These are phyloP conservation scores for Neofusicoccum sp. DNA, from an alignment of 2,329 filamentous ascomycete species.

Conservation along the genomic window DNA sequence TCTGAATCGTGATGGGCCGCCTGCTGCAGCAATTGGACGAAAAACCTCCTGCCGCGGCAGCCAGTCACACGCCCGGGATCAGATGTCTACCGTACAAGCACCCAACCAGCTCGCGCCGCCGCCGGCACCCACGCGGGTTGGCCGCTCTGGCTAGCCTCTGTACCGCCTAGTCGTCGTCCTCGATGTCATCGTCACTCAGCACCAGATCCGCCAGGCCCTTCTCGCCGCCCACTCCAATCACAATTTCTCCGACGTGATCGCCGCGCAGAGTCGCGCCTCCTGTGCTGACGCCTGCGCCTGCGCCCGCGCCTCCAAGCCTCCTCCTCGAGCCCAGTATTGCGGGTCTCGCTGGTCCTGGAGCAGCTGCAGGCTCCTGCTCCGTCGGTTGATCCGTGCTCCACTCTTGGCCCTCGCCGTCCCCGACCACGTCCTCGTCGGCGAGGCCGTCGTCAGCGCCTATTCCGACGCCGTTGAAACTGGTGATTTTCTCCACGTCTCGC, in stretches of 20 bases:
- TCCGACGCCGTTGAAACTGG: slow-evolving; percentile 61
- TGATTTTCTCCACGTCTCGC: slow-evolving; percentile 65
- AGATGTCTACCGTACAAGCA: neutral
- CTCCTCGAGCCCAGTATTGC: slow-evolving; percentile 23
- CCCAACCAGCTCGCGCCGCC: neutral
- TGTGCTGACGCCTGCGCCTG: slow-evolving; percentile 12
- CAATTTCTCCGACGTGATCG: slow-evolving; percentile 12
- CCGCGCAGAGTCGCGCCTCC: neutral
- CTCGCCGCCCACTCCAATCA: slow-evolving; percentile 20
- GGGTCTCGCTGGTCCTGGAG: slow-evolving; percentile 26
- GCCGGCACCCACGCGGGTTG: neutral
- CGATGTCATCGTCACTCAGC: slow-evolving; percentile 49
- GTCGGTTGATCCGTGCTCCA: slow-evolving; percentile 45
- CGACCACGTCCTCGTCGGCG: slow-evolving; percentile 31
- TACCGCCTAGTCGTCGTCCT: slow-evolving; percentile 29
- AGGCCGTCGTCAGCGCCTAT: slow-evolving; percentile 8
- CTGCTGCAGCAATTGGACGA: neutral
- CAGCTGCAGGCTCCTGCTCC: slow-evolving; percentile 23
- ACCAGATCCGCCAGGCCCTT: slow-evolving; percentile 37
- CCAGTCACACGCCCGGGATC: slow-evolving; percentile 2
- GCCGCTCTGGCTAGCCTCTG: neutral
- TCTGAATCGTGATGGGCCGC: neutral
- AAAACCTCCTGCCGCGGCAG: neutral
- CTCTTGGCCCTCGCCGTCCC: slow-evolving; percentile 28
- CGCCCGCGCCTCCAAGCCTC: slow-evolving; percentile 26